Evolutionary conservation across 176 grass and related monocot genomes (phyloP), one percentile per base, ranked within the genome.

Genomic region (Cenchrus americanus): DNA sequence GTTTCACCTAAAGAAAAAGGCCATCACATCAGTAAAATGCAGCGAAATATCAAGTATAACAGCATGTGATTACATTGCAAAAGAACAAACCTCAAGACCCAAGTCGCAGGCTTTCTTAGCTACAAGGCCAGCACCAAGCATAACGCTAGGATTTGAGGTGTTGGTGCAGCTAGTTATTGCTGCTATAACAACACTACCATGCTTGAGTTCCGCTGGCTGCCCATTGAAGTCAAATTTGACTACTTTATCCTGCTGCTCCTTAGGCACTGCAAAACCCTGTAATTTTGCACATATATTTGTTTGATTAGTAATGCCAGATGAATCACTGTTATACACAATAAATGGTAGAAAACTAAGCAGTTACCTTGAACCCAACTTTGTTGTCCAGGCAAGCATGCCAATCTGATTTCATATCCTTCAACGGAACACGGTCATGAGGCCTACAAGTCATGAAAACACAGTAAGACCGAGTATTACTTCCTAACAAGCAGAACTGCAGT

Each of bases 101-200:
- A 94, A 83, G 54, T 94, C 88, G 1, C 87, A 91, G 6, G 94
- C 94, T 84, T 97, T 97, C 78, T 97, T 97, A 73, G 94, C 92
- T 55, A 97, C 94, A 87, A 97, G 90, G 7, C 62, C 94, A 89
- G 94, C 92, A 85, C 92, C 94, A 85, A 97, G 94, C 94, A 97
- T 97, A 64, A 97, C 92, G 6, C 92, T 97, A 51, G 90, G 94
- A 80, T 97, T 97, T 79, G 94, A 94, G 60, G 94, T 97, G 82
- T 97, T 97, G 77, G 94, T 97, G 76, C 94, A 97, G 65, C 94
- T 92, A 63, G 94, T 97, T 63, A 97, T 97, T 80, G 94, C 94
- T 82, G 94, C 92, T 85, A 97, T 97, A 73, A 97, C 92, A 92
- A 97, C 88, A 85, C 86, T 94, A 27, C 90, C 92, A 23, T 97